phyloP scores from a whole-genome alignment of 2,329 filamentous ascomycete species.

The Aspergillus sp. region DNA sequence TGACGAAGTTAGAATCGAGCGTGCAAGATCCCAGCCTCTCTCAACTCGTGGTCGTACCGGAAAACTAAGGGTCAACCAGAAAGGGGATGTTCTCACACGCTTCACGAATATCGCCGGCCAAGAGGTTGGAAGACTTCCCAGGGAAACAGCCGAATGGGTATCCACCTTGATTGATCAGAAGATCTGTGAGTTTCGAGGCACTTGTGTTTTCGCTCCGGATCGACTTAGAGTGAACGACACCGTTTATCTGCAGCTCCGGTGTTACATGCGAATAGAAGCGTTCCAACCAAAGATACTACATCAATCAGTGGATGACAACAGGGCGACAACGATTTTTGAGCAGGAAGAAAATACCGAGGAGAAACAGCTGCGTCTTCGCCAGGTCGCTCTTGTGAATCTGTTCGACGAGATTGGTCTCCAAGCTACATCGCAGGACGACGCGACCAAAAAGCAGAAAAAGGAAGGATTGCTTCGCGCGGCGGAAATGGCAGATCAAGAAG shows the following conservation, averaged over 20 bases:
- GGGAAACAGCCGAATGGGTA: slow-evolving; percentile 87
- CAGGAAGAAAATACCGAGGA: slow-evolving; percentile 84
- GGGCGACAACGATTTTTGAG: slow-evolving; percentile 73
- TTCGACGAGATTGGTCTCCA: slow-evolving; percentile 86
- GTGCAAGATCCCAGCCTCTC: slow-evolving; percentile 70
- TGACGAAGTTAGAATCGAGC: slow-evolving; percentile 81
- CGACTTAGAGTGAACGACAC: slow-evolving; percentile 86
- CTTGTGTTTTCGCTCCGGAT: slow-evolving; percentile 86
- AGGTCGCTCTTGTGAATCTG: slow-evolving; percentile 82
- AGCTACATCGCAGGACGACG: slow-evolving; percentile 71
- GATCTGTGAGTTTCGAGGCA: slow-evolving; percentile 81
- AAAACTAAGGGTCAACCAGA: slow-evolving; percentile 54
- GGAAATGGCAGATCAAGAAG: slow-evolving; percentile 76
- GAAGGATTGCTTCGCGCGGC: slow-evolving; percentile 83
- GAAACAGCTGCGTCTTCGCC: slow-evolving; percentile 75
- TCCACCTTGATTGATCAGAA: slow-evolving; percentile 89
- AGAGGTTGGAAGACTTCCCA: slow-evolving; percentile 83
- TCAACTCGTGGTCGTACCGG: slow-evolving; percentile 46
- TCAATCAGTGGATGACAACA: slow-evolving; percentile 60
- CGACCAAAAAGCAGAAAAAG: slow-evolving; percentile 75
- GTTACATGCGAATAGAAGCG: slow-evolving; percentile 70
- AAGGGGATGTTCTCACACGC: slow-evolving; percentile 83
- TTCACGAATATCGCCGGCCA: slow-evolving; percentile 78
- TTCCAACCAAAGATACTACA: slow-evolving; percentile 65
- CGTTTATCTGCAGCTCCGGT: slow-evolving; percentile 83